Evolutionary conservation across 108 stramenopile genomes (phyloP), one percentile per base, ranked within the genome.

Genomic region (Aurantiochytrium sp.): DNA sequence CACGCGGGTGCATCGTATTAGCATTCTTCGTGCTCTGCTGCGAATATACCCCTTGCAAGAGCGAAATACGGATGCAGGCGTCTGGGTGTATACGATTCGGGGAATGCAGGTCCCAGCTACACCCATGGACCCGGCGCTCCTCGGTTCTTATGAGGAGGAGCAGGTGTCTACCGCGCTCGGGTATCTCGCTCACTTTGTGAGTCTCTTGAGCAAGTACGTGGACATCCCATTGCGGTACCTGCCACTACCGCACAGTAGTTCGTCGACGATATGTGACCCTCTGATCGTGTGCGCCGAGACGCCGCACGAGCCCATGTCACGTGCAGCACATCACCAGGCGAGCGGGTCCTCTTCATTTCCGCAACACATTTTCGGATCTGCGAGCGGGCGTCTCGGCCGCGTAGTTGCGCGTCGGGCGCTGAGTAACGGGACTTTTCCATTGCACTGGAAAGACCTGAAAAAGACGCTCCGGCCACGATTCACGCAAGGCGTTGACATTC

Each of bases 241-340:
- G 19, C 76, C 51, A 28, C 28, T 83, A 45, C 76, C 76, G 49
- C 76, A 83, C 51, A 83, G 76, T 45, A 83, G 76, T 45, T 83
- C 76, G 18, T 83, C 76, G 4, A 83, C 76, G 10, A 83, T 83
- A 12, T 83, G 76, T 23, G 76, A 83, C 51, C 76, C 76, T 19
- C 23, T 83, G 4, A 53, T 83, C n/a, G 76, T 83, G 10, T 83
- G 76, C 4, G 76, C 76, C 45, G 76, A 83, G 28, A 83, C 76
- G 45, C 76, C 76, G 76, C 76, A 83, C 51, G 76, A 83, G 76
- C 76, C 76, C 25, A 53, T 83, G 76, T 6, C 76, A 12, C 76
- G 76, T 12, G 12, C 45, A 12, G 25, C 12, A 12, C 49, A 47
- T 12, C 45, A 47, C 6, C 51, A 53, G 12, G 49, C 3, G n/a